Conservation (phyloP, 768 basidiomycete species). For the Candolleomyces eurysporus region DNA sequence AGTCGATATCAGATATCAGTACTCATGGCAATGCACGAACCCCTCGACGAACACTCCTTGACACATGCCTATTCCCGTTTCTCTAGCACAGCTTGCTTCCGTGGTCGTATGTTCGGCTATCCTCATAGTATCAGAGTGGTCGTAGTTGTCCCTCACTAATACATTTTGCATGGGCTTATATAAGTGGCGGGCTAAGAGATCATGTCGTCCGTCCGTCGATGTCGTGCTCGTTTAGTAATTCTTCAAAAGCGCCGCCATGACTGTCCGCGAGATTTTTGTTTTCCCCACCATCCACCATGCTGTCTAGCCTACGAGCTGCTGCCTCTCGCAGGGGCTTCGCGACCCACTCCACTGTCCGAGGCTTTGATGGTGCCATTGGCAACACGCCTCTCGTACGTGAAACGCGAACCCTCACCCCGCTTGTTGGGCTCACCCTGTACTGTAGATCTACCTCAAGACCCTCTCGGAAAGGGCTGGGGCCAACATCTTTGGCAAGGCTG, state of each 20-base stretch:
- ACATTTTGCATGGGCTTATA: neutral
- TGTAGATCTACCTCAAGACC: constrained; percentile 76
- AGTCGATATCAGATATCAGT: constrained; percentile 15
- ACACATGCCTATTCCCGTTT: constrained; percentile 26
- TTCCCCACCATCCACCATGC: constrained; percentile 29
- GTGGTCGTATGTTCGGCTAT: constrained; percentile 16
- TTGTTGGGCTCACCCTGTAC: neutral
- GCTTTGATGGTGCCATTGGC: constrained; percentile 87
- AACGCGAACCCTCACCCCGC: neutral
- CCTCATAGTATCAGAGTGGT: constrained; percentile 12
- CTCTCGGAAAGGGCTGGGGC: constrained; percentile 83
- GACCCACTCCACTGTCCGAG: constrained; percentile 52
- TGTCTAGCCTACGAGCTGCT: constrained; percentile 28
- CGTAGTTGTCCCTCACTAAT: constrained; percentile 6
- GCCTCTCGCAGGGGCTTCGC: constrained; percentile 32
- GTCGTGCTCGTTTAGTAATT: constrained; percentile 34
- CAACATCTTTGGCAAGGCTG: constrained; percentile 91
- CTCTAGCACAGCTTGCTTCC: constrained; percentile 16
- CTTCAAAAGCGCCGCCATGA: constrained; percentile 2
- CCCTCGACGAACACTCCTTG: constrained; percentile 32
- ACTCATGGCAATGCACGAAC: constrained; percentile 42
- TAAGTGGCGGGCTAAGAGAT: constrained; percentile 4
- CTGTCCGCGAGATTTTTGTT: constrained; percentile 2
- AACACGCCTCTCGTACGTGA: constrained; percentile 85
- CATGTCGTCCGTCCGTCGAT: constrained; percentile 28